Percentiles rank a stretch among this genome's conserved stretches.
Evolutionary conservation across 1,284 basidiomycete genomes (phyloP).

Genomic region (Ganoderma lingzhi): DNA sequence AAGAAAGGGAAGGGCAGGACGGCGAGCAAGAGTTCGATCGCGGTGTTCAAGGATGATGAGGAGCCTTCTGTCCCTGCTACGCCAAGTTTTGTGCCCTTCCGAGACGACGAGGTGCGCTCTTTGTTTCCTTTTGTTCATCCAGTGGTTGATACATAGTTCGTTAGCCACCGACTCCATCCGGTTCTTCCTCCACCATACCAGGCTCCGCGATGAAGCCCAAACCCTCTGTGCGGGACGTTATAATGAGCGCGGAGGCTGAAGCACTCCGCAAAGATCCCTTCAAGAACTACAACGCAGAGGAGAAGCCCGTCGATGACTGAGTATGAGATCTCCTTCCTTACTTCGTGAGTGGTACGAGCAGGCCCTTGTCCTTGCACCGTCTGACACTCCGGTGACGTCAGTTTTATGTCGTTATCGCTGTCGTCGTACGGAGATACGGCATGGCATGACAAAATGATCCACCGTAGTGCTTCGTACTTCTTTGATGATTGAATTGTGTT

Average conservation of each 20-base stretch:
- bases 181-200: slow-evolving; percentile 37
- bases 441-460: too few relatives aligned
- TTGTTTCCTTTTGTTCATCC: background rate
- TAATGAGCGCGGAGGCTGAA: slow-evolving; percentile 65
- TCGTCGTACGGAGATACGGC: too few relatives aligned
- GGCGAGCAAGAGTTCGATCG: slow-evolving; percentile 30
- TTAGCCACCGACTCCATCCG: slow-evolving; percentile 34
- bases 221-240: slow-evolving; percentile 45
- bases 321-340: too few relatives aligned
- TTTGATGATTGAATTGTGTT: background rate
- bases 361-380: too few relatives aligned
- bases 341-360: too few relatives aligned
- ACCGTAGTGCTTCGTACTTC: background rate
- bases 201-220: slow-evolving; percentile 72
- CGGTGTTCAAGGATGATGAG: slow-evolving; percentile 40
- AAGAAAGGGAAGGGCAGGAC: slow-evolving; percentile 36
- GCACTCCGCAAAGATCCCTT: slow-evolving; percentile 78
- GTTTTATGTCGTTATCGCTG: too few relatives aligned
- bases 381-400: too few relatives aligned
- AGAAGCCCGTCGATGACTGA: slow-evolving; percentile 35
- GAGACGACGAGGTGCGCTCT: slow-evolving; percentile 50
- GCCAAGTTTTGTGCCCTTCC: slow-evolving; percentile 71
- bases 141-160: background rate
- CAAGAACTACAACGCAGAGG: slow-evolving; percentile 66
- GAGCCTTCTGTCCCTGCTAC: slow-evolving; percentile 48